Evolutionary conservation across 495 filamentous ascomycete genomes (phyloP).

Genomic region (Xylaria palmicola): DNA sequence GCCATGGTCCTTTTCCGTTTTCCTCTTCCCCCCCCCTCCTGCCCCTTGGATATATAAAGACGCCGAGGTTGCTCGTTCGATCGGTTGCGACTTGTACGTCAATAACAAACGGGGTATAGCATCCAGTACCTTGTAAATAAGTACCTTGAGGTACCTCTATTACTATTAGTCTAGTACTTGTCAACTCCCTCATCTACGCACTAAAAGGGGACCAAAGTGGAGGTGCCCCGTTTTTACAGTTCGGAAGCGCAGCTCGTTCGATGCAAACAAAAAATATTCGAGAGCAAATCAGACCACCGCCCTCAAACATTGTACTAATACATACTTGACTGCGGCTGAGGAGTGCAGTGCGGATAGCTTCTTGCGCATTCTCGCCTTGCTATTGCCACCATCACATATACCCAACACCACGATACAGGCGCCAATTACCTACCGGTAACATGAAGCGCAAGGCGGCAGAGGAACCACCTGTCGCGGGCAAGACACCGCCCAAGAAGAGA

Average conservation of each 20-base stretch:
- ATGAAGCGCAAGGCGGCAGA: conserved; percentile 53
- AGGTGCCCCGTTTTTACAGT: conserved; percentile 7
- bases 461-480: conserved; percentile 26
- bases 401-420: background rate
- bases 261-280: conserved; percentile 3
- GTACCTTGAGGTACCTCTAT: too few relatives aligned
- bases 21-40: too few relatives aligned
- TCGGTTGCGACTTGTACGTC: too few relatives aligned
- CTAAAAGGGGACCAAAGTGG: conserved; percentile 3
- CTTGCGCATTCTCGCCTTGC: background rate
- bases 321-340: too few relatives aligned
- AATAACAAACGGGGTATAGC: too few relatives aligned
- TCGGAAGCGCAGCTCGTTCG: conserved; percentile 10
- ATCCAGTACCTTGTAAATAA: too few relatives aligned
- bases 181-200: too few relatives aligned
- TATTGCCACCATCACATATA: background rate
- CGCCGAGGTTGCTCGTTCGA: background rate
- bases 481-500: conserved; percentile 43
- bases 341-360: too few relatives aligned
- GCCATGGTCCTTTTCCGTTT: too few relatives aligned
- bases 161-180: too few relatives aligned
- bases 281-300: conserved; percentile 5
- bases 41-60: background rate
- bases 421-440: conserved; percentile 7
- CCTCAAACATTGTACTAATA: too few relatives aligned